Percentiles rank a stretch among this genome's conserved stretches.
phyloP scores from a whole-genome alignment of 2,329 filamentous ascomycete species.

The Tolypocladium tundrense region DNA sequence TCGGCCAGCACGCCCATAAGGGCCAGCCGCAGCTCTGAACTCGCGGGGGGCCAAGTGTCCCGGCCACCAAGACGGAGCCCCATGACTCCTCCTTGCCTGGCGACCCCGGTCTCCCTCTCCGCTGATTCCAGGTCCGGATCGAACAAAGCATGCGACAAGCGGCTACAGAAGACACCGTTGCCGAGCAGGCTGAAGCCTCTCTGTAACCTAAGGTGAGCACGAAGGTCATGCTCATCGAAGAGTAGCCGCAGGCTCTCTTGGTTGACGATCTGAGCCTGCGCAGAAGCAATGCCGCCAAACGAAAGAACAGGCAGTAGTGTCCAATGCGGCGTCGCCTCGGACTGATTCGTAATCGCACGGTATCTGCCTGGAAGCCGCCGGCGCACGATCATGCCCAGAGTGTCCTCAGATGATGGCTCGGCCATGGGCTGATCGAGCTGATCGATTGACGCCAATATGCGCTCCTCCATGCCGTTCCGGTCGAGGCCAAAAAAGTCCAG shows the following conservation, averaged over 20 bases:
- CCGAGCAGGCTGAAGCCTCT: slow-evolving; percentile 74
- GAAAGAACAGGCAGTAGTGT: slow-evolving; percentile 59
- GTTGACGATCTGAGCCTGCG: slow-evolving; percentile 70
- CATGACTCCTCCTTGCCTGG: slow-evolving; percentile 61
- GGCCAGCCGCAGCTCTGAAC: slow-evolving; percentile 81
- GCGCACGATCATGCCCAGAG: slow-evolving; percentile 29
- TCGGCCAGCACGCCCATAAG: slow-evolving; percentile 79
- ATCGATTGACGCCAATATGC: slow-evolving; percentile 40
- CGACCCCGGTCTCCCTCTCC: slow-evolving; percentile 59
- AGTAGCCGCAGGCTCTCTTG: slow-evolving; percentile 64
- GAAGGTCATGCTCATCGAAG: slow-evolving; percentile 63
- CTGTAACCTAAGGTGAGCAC: slow-evolving; percentile 63
- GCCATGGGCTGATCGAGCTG: slow-evolving; percentile 24
- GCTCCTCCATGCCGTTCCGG: slow-evolving; percentile 33
- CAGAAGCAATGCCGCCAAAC: slow-evolving; percentile 61
- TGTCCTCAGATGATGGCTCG: slow-evolving; percentile 17
- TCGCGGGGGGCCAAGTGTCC: slow-evolving; percentile 85
- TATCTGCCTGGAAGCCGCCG: slow-evolving; percentile 23
- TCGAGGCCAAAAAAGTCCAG: slow-evolving; percentile 40
- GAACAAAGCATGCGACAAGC: slow-evolving; percentile 74
- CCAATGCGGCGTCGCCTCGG: slow-evolving; percentile 40
- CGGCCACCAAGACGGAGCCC: slow-evolving; percentile 74
- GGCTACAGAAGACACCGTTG: slow-evolving; percentile 72
- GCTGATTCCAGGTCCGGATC: slow-evolving; percentile 72
- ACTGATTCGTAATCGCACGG: slow-evolving; percentile 7